A percentile compares a stretch with the other conserved stretches of the same genome.
Conservation (phyloP, 768 basidiomycete genomes). For the Trametes elegans region DNA sequence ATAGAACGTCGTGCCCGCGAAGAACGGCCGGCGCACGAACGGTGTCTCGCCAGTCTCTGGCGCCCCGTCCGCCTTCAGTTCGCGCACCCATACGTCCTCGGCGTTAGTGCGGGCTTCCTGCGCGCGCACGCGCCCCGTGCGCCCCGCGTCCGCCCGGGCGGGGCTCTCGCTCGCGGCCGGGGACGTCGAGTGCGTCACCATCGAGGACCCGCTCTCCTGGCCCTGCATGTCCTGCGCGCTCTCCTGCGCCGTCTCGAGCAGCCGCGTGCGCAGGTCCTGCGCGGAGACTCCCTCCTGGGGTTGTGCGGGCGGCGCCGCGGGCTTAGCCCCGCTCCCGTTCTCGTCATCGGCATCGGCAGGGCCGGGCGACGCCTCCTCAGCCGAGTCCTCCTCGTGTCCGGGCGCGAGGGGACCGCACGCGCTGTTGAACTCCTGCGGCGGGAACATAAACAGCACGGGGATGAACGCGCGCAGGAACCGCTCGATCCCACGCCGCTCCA, state of each 20-base stretch:
- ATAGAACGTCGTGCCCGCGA: slow-evolving; percentile 92
- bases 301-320: neutral
- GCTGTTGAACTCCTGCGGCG: slow-evolving; percentile 63
- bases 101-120: slow-evolving; percentile 24
- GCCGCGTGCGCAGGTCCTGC: slow-evolving; percentile 73
- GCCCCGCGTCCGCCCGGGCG: slow-evolving; percentile 2
- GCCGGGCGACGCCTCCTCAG: slow-evolving; percentile 24
- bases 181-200: slow-evolving; percentile 37
- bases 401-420: slow-evolving; percentile 57
- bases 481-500: slow-evolving; percentile 83
- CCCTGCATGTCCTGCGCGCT: slow-evolving; percentile 29
- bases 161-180: slow-evolving; percentile 24
- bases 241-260: slow-evolving; percentile 76
- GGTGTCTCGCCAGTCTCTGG: slow-evolving; percentile 26
- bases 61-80: slow-evolving; percentile 27
- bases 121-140: neutral
- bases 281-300: slow-evolving; percentile 50
- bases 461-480: slow-evolving; percentile 82
- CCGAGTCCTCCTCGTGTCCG: slow-evolving; percentile 35
- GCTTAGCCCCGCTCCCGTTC: slow-evolving; percentile 24
- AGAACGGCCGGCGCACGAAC: slow-evolving; percentile 58
- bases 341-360: slow-evolving; percentile 23
- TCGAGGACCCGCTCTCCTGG: slow-evolving; percentile 20
- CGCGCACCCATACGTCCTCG: slow-evolving; percentile 62
- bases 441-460: slow-evolving; percentile 74